Evolutionary conservation across 768 basidiomycete species (phyloP), one percentile per base, ranked within the genome.

Genomic region (Pleurotus sapidus): DNA sequence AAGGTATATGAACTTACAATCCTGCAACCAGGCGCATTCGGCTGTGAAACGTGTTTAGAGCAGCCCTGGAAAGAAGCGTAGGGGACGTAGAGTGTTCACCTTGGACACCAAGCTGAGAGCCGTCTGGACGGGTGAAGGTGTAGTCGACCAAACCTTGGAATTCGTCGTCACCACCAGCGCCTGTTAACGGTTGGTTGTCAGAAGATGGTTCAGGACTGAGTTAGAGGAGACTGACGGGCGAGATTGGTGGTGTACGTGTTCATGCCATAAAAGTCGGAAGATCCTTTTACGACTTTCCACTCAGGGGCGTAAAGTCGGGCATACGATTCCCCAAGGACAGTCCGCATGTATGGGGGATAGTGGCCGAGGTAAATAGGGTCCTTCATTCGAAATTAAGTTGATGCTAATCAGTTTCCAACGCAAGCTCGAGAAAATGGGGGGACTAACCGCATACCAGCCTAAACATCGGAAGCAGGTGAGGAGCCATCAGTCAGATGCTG

Each of bases 341-440:
- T 74, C 20, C 79, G 72, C 73, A 88, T 80, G 62, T 79, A 78
- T 0, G 70, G 68, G 0, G 89, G 89, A 67, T 89, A 91, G 54
- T 79, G 73, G 3, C 89, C 89, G 18, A 88, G 82, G 70, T 91
- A 87, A 49, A 90, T 82, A 2, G 86, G 83, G 64, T 88, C 87
- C 78, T 67, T 53, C 48, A 53, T 49, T 47, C 20, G 42, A 23
- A 17, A 23, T 7, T 6, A 45, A 45, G 11, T 42, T 57, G 24
- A 38, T 12, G 15, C 15, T 42, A 42, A 24, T n/a, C 18, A 30
- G 50, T 20, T 55, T 58, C 12, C 23, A 11, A n/a, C 23, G 30
- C 20, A 56, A 51, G 59, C 46, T 15, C 59, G 50, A 24, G 39
- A 39, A 40, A 23, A 39, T 2, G 68, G 64, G n/a, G n/a, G 58